A percentile compares a stretch with the other conserved stretches of the same genome.
phyloP scores from a whole-genome alignment of 305 asterid species.

The Fraxinus angustifolia region DNA sequence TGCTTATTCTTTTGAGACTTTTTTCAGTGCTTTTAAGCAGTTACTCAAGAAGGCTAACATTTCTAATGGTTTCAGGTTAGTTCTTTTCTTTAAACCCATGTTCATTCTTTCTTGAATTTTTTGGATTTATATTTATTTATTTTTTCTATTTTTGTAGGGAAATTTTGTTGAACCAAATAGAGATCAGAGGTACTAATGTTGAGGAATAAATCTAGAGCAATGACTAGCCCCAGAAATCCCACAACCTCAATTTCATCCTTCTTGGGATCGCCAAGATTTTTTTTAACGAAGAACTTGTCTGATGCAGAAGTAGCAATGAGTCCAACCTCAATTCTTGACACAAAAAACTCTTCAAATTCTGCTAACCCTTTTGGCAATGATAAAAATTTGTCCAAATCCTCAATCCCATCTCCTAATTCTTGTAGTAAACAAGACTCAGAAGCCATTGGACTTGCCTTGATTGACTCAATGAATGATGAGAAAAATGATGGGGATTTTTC shows the following conservation, averaged over 20 bases:
- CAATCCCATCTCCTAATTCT: slow-evolving; percentile 18
- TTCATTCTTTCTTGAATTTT: not conserved
- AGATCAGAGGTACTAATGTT: slow-evolving; percentile 34
- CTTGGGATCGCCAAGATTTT: slow-evolving; percentile 62
- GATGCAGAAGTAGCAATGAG: slow-evolving; percentile 44
- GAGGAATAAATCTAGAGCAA: slow-evolving; percentile 78
- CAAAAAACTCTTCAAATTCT: slow-evolving; percentile 40
- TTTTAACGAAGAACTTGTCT: slow-evolving; percentile 39
- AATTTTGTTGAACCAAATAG: not conserved
- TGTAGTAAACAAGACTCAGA: slow-evolving; percentile 36
- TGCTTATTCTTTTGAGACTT: slow-evolving; percentile 34
- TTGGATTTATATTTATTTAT: not conserved
- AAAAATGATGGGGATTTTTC: slow-evolving; percentile 25
- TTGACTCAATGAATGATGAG: slow-evolving; percentile 49
- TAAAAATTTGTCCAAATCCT: slow-evolving; percentile 16
- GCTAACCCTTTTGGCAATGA: slow-evolving; percentile 59
- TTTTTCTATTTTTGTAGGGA: slow-evolving; percentile 28
- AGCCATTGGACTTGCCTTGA: slow-evolving; percentile 74
- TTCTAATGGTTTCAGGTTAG: slow-evolving; percentile 32
- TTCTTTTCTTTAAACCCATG: slow-evolving; percentile 12
- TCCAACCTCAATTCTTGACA: slow-evolving; percentile 79
- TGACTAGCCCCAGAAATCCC: slow-evolving; percentile 44
- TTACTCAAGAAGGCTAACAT: slow-evolving; percentile 27
- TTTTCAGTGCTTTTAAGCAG: slow-evolving; percentile 25
- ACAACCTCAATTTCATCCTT: slow-evolving; percentile 56